Conservation (phyloP, 495 filamentous ascomycete species). For the Penicillium chermesinum region DNA sequence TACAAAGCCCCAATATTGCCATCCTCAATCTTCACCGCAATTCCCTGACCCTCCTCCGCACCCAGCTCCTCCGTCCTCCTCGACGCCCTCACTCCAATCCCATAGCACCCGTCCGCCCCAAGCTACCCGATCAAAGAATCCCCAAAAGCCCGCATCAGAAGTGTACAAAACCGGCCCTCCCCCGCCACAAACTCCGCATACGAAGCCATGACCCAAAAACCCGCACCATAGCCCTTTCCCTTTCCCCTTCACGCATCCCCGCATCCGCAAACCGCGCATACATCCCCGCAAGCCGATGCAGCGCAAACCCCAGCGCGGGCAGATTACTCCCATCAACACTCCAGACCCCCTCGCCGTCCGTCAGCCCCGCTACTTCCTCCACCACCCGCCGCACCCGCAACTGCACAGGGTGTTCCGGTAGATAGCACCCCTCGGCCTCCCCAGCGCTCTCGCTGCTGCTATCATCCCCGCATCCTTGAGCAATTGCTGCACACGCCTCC, state of each 20-base stretch:
- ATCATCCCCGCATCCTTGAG: constrained; percentile 42
- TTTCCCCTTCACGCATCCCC: background rate
- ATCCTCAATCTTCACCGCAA: constrained; percentile 41
- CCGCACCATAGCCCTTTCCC: constrained; percentile 11
- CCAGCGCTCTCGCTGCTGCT: constrained; percentile 29
- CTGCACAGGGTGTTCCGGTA: constrained; percentile 27
- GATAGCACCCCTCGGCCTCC: constrained; percentile 26
- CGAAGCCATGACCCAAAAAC: constrained; percentile 33
- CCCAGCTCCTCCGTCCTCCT: constrained; percentile 26
- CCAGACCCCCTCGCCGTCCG: constrained; percentile 20
- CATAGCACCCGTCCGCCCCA: constrained; percentile 38
- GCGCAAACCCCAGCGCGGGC: constrained; percentile 29
- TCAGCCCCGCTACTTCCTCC: constrained; percentile 22
- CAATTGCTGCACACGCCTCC: constrained; percentile 33
- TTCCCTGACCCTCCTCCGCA: constrained; percentile 25
- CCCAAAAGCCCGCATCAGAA: constrained; percentile 26
- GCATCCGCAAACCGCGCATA: constrained; percentile 28
- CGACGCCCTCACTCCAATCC: constrained; percentile 28
- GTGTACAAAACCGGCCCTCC: constrained; percentile 34
- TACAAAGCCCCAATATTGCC: constrained; percentile 32
- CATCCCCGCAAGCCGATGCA: constrained; percentile 21
- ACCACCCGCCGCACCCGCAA: constrained; percentile 21
- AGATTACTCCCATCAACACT: constrained; percentile 38
- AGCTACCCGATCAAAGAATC: constrained; percentile 32
- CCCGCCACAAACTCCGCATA: constrained; percentile 34